Conservation (phyloP, 2,329 filamentous ascomycete genomes). For the Elsinoe perseae region DNA sequence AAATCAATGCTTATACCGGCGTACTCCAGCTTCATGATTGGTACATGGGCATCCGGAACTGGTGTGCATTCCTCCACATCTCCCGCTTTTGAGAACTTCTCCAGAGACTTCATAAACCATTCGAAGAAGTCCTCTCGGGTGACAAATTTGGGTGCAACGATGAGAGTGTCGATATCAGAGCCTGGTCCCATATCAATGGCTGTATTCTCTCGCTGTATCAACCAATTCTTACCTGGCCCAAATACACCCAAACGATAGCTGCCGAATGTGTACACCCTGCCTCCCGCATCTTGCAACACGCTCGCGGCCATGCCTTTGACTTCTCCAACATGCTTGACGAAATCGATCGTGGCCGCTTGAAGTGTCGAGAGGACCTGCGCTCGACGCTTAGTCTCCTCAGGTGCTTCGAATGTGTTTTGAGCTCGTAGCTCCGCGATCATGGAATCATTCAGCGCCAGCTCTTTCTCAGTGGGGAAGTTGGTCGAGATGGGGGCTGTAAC, state of each 20-base stretch:
- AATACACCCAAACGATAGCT: slow-evolving; percentile 93
- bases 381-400: slow-evolving; percentile 73
- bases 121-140: slow-evolving; percentile 86
- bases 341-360: slow-evolving; percentile 73
- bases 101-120: slow-evolving; percentile 71
- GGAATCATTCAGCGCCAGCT: slow-evolving; percentile 67
- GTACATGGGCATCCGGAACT: slow-evolving; percentile 85
- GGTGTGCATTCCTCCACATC: slow-evolving; percentile 76
- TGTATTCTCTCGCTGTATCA: neutral
- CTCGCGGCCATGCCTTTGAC: slow-evolving; percentile 66
- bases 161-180: slow-evolving; percentile 94
- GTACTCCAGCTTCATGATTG: slow-evolving; percentile 95
- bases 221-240: slow-evolving; percentile 55
- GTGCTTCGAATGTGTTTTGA: slow-evolving; percentile 86
- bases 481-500: slow-evolving; percentile 79
- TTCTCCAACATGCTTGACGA: slow-evolving; percentile 72
- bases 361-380: slow-evolving; percentile 66
- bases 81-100: slow-evolving; percentile 66
- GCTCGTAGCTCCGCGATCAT: slow-evolving; percentile 76
- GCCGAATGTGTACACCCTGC: slow-evolving; percentile 91
- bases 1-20: slow-evolving; percentile 89
- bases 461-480: slow-evolving; percentile 64
- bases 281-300: slow-evolving; percentile 74
- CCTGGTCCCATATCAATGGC: slow-evolving; percentile 39
- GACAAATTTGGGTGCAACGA: slow-evolving; percentile 86